Evolutionary conservation across 2,329 filamentous ascomycete species (phyloP), one percentile per base, ranked within the genome.

Genomic region (Fusarium sp.): DNA sequence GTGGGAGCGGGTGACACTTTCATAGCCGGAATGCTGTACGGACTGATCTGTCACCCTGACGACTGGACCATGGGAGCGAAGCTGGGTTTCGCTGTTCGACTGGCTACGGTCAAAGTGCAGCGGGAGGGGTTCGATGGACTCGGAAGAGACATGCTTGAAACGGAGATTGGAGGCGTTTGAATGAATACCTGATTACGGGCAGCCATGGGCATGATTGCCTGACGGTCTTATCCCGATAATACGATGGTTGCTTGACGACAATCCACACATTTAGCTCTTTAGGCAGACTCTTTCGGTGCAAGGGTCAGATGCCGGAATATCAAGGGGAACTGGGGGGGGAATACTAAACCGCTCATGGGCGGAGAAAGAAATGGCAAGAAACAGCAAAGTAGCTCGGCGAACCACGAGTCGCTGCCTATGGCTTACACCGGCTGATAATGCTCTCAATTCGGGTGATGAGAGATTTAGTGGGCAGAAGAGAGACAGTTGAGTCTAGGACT

Each of bases 1-100:
- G 88, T 94, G 69, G 93, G 92, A 62, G 92, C 92, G 48, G 93
- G 93, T 74, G 93, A 94, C 78, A 94, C 92, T 1, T 94, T 94
- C 77, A 89, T 92, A 72, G 92, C 92, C 39, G 92, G 91, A 67
- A 90, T 93, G 81, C 82, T 94, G 55, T 93, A 91, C 81, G 87
- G 85, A 41, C 80, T 93, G 69, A 81, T 87, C 64, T 88, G 85
- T 78, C 86, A 86, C 71, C 74, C 78, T 48, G 77, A 81, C 14
- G 82, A 87, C 71, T 91, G 89, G 89, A 80, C 82, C 74, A 77
- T 86, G 52, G 74, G 81, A 57, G 79, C 81, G 64, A 89, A 86
- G 75, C 79, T 93, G 69, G 80, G 78, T 38, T 92, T 93, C 81
- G 91, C 91, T 52, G 92, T 91, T 73, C 85, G 87, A 66, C 80